Evolutionary conservation across 2,329 filamentous ascomycete genomes (phyloP), one percentile per base, ranked within the genome.

Genomic region (Apiospora aurea): DNA sequence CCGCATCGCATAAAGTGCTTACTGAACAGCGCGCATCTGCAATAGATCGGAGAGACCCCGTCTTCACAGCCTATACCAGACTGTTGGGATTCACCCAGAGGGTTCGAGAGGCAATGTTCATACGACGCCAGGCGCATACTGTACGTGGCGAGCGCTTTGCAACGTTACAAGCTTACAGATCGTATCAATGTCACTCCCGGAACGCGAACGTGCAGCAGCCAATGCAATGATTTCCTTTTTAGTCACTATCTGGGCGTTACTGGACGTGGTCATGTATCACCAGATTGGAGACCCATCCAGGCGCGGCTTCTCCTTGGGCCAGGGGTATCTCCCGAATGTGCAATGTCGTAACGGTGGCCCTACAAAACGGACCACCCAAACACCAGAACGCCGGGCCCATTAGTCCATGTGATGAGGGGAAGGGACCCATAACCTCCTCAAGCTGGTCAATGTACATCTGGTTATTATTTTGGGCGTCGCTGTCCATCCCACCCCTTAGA

Each of bases 311-410:
- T 41, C 21, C 57, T 64, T 41, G 29, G 57, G 18, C 21, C 21
- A 64, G n/a, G 57, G 57, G 57, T 64, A 64, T 64, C 34, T 64
- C 57, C 29, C 57, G 41, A 41, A 64, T 41, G 18, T 64, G 18
- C 57, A 38, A 61, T 38, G 34, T 24, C 21, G 21, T n/a, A n/a
- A 41, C 34, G 34, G 57, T 41, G 34, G 29, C 8, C 57, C 29
- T 41, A 41, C 34, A 6, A 41, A 64, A 64, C 18, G 57, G 34
- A 41, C 57, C 29, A 41, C 57, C 34, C 57, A 64, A 41, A 64
- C 34, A n/a, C 57, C 57, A 11, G 34, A 64, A 64, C 57, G 57
- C 57, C 57, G 21, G 34, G 57, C 57, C 57, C 57, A 41, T 13
- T 21, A 41, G 10, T 64, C 10, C 57, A 64, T 24, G 34, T 41